Evolutionary conservation across 202 grass and related monocot species (phyloP).

Genomic region (Saccharum hybrid): DNA sequence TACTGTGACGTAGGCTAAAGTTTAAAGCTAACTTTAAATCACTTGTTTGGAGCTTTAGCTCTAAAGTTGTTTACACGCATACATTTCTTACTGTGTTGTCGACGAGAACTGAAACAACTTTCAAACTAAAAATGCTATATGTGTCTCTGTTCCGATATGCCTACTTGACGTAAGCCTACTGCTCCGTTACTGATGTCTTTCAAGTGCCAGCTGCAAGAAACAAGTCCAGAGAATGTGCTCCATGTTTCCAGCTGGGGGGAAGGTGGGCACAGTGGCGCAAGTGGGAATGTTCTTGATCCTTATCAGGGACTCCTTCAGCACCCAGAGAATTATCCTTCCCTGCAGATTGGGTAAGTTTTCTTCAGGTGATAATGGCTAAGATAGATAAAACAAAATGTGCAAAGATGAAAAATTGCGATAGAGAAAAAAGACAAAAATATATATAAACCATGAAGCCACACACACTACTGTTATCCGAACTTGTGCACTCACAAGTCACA

Average conservation of each 20-base stretch:
- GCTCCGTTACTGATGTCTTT: not conserved
- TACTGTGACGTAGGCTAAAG: no score
- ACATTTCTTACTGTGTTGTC: not conserved
- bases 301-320: slow-evolving; percentile 42
- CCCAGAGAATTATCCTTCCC: slow-evolving; percentile 19
- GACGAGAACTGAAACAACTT: not conserved
- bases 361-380: not conserved
- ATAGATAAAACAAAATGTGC: not conserved
- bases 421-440: not conserved
- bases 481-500: not conserved
- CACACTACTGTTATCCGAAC: not conserved
- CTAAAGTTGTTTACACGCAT: not conserved
- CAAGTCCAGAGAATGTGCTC: slow-evolving; percentile 27
- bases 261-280: slow-evolving; percentile 31
- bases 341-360: slow-evolving; percentile 45
- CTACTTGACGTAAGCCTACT: not conserved
- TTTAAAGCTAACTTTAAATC: no score
- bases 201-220: slow-evolving; percentile 53
- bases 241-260: slow-evolving; percentile 41
- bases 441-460: not conserved
- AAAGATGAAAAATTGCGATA: not conserved
- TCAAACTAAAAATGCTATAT: not conserved
- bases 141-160: not conserved
- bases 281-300: slow-evolving; percentile 26
- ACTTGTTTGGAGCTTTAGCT: no score